Percentiles rank a stretch among this genome's conserved stretches.
Evolutionary conservation across 2,329 filamentous ascomycete species (phyloP).

Genomic region (Paracamarosporium sp.): DNA sequence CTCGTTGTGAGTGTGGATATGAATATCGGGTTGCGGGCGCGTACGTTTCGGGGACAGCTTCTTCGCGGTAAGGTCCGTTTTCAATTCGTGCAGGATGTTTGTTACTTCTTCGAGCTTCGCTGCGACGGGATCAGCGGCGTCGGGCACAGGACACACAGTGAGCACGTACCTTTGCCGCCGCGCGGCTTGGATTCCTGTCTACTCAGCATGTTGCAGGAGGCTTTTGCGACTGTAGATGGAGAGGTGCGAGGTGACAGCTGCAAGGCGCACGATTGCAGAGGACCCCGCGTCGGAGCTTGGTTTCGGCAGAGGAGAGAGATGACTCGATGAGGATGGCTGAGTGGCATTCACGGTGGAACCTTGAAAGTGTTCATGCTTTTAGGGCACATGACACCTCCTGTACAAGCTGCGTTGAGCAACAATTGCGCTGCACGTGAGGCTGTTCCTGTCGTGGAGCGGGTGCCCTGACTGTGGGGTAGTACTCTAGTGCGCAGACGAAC

Average conservation of each 20-base stretch:
- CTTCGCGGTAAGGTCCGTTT: conserved; percentile 66
- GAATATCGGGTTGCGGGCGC: conserved; percentile 22
- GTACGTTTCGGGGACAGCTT: conserved; percentile 67
- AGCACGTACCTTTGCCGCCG: conserved; percentile 27
- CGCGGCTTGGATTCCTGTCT: conserved; percentile 16
- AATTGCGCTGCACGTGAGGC: neutral
- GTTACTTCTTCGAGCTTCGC: conserved; percentile 76
- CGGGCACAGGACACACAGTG: neutral
- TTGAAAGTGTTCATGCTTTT: neutral
- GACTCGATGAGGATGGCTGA: neutral
- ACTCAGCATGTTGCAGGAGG: conserved; percentile 18
- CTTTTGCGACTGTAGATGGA: neutral
- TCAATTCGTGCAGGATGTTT: conserved; percentile 67
- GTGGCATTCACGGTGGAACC: neutral
- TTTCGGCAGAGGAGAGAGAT: neutral
- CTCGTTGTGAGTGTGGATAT: conserved; percentile 12
- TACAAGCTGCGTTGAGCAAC: neutral
- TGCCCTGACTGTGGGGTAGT: neutral
- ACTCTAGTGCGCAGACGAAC: neutral
- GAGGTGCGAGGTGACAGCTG: neutral
- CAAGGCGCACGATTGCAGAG: neutral
- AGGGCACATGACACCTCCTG: neutral
- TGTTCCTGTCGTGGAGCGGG: neutral
- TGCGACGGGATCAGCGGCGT: conserved; percentile 11
- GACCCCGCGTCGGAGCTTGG: conserved; percentile 7